A percentile compares a stretch with the other conserved stretches of the same genome.
These are phyloP conservation scores for Torulaspora microellipsoides DNA, from an alignment of 805 yeast genomes.

Conservation along the genomic window DNA sequence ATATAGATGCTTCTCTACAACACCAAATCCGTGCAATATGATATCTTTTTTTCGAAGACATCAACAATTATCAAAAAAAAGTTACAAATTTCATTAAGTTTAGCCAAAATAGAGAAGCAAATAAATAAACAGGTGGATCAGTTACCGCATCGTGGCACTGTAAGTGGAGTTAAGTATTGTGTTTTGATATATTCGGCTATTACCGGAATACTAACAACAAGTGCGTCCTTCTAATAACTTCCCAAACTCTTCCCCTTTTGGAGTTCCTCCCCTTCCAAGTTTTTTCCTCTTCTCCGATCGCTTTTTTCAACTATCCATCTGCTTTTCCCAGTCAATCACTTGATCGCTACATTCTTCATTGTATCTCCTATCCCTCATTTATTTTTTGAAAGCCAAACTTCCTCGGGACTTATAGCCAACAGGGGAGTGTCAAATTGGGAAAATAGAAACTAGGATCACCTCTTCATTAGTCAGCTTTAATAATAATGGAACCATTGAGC, in stretches of 20 bases:
- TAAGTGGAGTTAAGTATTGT: constrained; percentile 3
- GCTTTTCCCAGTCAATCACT: no score
- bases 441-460: background rate
- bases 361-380: background rate
- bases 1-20: no score
- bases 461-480: background rate
- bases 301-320: no score
- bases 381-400: background rate
- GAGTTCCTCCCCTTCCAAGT: constrained; percentile 6
- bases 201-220: constrained; percentile 9
- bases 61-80: no score
- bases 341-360: no score
- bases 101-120: no score
- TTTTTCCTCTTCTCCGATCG: background rate
- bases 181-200: background rate
- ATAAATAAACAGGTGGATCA: background rate
- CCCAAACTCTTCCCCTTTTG: constrained; percentile 16
- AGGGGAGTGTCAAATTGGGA: constrained; percentile 13
- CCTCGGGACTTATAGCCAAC: constrained; percentile 6
- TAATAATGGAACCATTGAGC: constrained; percentile 14
- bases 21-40: no score
- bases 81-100: no score
- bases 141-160: constrained; percentile 1
- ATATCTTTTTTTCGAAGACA: no score
- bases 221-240: constrained; percentile 11